A percentile compares a stretch with the other conserved stretches of the same genome.
phyloP scores from a whole-genome alignment of 163 green algal genomes.

The Trebouxiophyceae sp. region DNA sequence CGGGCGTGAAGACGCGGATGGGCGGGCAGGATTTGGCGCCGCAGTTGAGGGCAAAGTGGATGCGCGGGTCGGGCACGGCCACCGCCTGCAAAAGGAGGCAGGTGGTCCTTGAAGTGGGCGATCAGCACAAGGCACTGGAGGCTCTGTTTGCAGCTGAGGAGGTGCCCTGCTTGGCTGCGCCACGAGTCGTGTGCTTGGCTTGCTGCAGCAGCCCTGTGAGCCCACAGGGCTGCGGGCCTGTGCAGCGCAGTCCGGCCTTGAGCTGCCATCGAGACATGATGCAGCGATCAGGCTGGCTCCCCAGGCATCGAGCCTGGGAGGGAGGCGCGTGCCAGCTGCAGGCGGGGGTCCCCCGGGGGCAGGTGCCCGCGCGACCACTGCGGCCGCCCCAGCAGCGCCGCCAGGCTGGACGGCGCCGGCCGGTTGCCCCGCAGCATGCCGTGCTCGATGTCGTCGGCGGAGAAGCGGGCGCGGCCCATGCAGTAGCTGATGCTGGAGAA shows the following conservation, averaged over 20 bases:
- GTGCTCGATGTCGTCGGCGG: conserved; percentile 87
- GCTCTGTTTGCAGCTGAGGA: no score
- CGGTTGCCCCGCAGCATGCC: conserved; percentile 74
- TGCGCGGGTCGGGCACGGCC: conserved; percentile 64
- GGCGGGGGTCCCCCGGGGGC: conserved; percentile 42
- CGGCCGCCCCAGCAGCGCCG: conserved; percentile 29
- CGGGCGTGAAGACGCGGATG: conserved; percentile 78
- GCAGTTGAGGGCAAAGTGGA: conserved; percentile 95
- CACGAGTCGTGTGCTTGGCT: no score
- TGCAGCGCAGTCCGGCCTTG: background rate
- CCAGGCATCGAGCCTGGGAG: no score
- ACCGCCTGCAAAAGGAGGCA: conserved; percentile 38
- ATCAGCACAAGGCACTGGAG: no score
- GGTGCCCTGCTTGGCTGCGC: no score
- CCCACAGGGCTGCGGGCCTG: no score
- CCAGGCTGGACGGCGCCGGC: conserved; percentile 31
- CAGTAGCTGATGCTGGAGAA: conserved; percentile 62
- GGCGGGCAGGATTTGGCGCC: conserved; percentile 85
- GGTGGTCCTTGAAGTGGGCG: no score
- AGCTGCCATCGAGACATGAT: no score
- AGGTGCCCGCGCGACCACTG: conserved; percentile 41
- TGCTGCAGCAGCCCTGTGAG: no score
- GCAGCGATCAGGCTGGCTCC: no score
- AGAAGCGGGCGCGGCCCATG: conserved; percentile 59
- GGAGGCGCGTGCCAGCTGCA: no score